Evolutionary conservation across 345 rosid species (phyloP).

Genomic region (Citrus hindsii): DNA sequence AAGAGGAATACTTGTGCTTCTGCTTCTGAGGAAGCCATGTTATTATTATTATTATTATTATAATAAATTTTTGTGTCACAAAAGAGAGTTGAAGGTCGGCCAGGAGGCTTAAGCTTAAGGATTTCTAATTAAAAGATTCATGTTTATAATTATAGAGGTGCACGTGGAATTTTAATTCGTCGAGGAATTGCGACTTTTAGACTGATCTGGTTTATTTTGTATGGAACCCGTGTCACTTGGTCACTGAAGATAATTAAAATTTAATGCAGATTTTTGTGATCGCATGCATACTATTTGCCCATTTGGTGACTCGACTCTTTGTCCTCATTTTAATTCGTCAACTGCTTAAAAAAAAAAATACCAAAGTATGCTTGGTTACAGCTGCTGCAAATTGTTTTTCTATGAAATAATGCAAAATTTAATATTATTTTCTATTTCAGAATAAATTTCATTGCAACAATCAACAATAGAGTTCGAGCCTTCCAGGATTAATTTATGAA

Average conservation of each 20-base stretch:
- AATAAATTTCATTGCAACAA: background rate
- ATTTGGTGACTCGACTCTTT: background rate
- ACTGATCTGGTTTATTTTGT: background rate
- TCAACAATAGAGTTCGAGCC: too few relatives aligned
- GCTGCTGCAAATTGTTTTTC: background rate
- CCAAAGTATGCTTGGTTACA: background rate
- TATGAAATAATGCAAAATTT: background rate
- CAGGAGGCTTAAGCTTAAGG: background rate
- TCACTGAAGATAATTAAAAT: background rate
- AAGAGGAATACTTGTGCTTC: background rate
- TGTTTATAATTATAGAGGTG: too few relatives aligned
- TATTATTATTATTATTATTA: too few relatives aligned
- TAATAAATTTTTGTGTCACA: background rate
- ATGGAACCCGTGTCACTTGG: background rate
- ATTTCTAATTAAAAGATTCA: background rate
- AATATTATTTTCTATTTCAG: too few relatives aligned
- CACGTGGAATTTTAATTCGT: too few relatives aligned
- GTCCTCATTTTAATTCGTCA: background rate
- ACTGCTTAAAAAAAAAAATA: background rate
- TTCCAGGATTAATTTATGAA: too few relatives aligned
- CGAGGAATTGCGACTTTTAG: too few relatives aligned
- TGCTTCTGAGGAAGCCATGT: background rate
- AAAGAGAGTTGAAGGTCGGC: background rate
- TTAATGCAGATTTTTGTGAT: background rate
- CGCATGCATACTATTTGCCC: too few relatives aligned